Evolutionary conservation across 2,329 filamentous ascomycete genomes (phyloP), one percentile per base, ranked within the genome.

Genomic region (Chaetomium globosum): DNA sequence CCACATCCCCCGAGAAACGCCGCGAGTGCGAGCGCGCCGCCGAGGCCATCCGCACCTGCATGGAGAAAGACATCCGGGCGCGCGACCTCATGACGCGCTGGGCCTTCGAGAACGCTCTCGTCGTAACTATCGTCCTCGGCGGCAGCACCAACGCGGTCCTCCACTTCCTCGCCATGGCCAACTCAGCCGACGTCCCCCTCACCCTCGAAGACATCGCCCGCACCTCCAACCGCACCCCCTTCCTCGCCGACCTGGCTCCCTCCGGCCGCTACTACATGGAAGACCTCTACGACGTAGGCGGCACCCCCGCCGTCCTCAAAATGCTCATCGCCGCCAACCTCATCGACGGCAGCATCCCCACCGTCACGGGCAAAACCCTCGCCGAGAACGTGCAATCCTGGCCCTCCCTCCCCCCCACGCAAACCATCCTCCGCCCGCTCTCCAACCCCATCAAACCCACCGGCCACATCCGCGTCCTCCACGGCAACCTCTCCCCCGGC

Each of bases 101-200:
- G 1, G 87, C 91, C 0, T 94, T 97, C 67, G 91, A 96, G 76
- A 97, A 97, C 74, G 93, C 93, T 0, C 82, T 97, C 23, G 90
- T 94, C 1, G 87, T 96, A 77, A 95, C 92, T 75, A 96, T 96
- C 91, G 89, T 91, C 2, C 83, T 97, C n/a, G 93, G 93, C 61
- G 93, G 93, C 61, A 92, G 88, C 59, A 97, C 93, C 63, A 97
- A 97, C 76, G 91, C 90, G 39, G 91, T 96, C 3, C 83, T 97
- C 62, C 93, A 97, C 76, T 89, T 96, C 74, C 85, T 97, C 56
- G 93, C 93, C 71, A 96, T 97, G 89, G 93, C 93, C 49, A 89
- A 90, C 74, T 91, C 91, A 0, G 93, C 92, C 43, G 90, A 88
- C 68, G 89, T 96, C 0, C 80, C 84, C 33, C 81, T 97, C 13